phyloP scores from a whole-genome alignment of 2,329 filamentous ascomycete genomes.

The Colletotrichum sidae region DNA sequence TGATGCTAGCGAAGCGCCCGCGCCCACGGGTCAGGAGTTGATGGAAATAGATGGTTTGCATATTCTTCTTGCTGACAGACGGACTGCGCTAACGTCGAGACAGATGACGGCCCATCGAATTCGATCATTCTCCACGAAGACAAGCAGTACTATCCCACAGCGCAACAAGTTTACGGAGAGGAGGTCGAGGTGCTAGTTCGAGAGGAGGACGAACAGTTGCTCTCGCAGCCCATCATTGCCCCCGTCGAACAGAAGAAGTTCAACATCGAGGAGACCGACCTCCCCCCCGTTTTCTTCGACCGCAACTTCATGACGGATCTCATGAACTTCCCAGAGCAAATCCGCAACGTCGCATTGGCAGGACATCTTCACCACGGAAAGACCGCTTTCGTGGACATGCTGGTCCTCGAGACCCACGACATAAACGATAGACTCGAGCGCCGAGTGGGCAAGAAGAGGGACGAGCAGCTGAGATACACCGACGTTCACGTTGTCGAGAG shows the following conservation, averaged over 20 bases:
- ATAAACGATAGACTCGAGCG: slow-evolving; percentile 83
- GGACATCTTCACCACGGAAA: slow-evolving; percentile 98
- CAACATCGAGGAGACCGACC: slow-evolving; percentile 88
- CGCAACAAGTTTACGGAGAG: slow-evolving; percentile 91
- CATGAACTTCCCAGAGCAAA: slow-evolving; percentile 96
- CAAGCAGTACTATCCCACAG: slow-evolving; percentile 99
- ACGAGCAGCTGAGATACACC: slow-evolving; percentile 94
- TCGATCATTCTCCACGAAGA: slow-evolving; percentile 98
- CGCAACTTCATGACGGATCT: slow-evolving; percentile 94
- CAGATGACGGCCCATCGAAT: slow-evolving; percentile 83
- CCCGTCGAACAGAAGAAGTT: slow-evolving; percentile 97
- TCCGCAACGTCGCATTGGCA: slow-evolving; percentile 89
- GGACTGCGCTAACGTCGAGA: slow-evolving; percentile 6
- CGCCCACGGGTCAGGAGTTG: slow-evolving; percentile 79
- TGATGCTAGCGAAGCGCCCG: slow-evolving; percentile 73
- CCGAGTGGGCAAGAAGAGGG: slow-evolving; percentile 81
- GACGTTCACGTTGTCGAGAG: slow-evolving; percentile 91
- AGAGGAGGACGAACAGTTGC: slow-evolving; percentile 94
- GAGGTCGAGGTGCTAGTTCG: slow-evolving; percentile 97
- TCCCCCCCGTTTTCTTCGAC: slow-evolving; percentile 89
- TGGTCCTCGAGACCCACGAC: slow-evolving; percentile 95
- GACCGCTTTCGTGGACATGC: slow-evolving; percentile 98
- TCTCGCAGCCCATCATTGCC: slow-evolving; percentile 92
- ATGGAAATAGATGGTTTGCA: slow-evolving; percentile 89
- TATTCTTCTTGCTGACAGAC: background rate